Conservation (phyloP, 2,329 filamentous ascomycete genomes). For the Ramularia collo-cygni region DNA sequence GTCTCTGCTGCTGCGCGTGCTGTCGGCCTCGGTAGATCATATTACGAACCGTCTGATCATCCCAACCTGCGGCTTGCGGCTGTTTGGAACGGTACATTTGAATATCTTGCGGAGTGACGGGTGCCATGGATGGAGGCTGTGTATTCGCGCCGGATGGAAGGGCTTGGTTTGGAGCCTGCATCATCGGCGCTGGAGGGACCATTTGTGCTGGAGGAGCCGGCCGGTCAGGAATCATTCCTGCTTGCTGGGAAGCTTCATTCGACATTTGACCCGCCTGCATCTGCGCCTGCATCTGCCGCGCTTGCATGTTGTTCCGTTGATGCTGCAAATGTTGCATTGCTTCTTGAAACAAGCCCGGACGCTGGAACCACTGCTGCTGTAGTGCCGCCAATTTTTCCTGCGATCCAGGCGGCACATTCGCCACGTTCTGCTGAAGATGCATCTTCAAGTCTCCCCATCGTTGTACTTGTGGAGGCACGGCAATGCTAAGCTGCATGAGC, state of each 20-base stretch:
- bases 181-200: constrained; percentile 26
- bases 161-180: constrained; percentile 12
- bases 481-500: constrained; percentile 10
- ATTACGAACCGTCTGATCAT: constrained; percentile 39
- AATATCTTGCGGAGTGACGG: constrained; percentile 33
- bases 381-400: constrained; percentile 32
- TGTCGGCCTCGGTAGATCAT: constrained; percentile 19
- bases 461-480: constrained; percentile 44
- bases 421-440: constrained; percentile 43
- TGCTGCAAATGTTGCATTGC: constrained; percentile 27
- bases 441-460: constrained; percentile 53
- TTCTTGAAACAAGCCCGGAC: constrained; percentile 19
- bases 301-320: constrained; percentile 38
- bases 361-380: constrained; percentile 22
- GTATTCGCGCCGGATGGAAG: constrained; percentile 2
- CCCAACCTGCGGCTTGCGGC: constrained; percentile 28
- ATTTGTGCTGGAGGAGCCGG: constrained; percentile 37
- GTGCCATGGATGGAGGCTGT: constrained; percentile 4
- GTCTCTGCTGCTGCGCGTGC: constrained; percentile 19
- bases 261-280: background rate
- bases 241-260: constrained; percentile 13
- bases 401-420: constrained; percentile 36
- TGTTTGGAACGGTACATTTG: constrained; percentile 32
- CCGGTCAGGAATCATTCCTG: constrained; percentile 14
- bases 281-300: constrained; percentile 31